Evolutionary conservation across 352 stramenopile genomes (phyloP).

Genomic region (Blastocystis sp.): DNA sequence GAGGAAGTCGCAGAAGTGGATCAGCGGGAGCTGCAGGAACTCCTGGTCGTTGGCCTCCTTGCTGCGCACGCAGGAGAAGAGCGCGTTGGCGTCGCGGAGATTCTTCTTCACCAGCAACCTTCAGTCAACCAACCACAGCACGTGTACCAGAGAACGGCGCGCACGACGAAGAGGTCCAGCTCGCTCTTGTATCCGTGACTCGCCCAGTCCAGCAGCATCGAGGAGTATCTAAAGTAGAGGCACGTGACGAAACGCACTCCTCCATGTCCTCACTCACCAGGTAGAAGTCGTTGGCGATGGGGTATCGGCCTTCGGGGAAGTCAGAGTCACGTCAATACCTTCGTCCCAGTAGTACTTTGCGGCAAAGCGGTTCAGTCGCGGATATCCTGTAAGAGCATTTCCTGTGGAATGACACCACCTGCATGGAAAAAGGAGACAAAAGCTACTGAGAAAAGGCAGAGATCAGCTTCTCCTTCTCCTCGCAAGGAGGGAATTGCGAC

Average conservation of each 20-base stretch:
- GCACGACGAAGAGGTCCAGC: conserved; percentile 74
- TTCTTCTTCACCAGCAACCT: conserved; percentile 77
- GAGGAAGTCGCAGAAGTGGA: conserved; percentile 77
- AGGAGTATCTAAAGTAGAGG: conserved; percentile 66
- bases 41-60: conserved; percentile 68
- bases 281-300: conserved; percentile 74
- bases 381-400: conserved; percentile 74
- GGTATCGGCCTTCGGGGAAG: conserved; percentile 69
- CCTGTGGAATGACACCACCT: conserved; percentile 73
- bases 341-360: conserved; percentile 33
- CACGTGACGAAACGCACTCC: conserved; percentile 63
- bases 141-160: conserved; percentile 74
- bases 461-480: background rate
- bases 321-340: conserved; percentile 68
- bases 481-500: background rate
- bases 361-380: conserved; percentile 68
- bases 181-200: conserved; percentile 74
- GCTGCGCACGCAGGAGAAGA: conserved; percentile 72
- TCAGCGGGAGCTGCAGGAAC: conserved; percentile 72
- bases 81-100: conserved; percentile 75
- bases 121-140: background rate
- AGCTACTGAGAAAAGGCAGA: background rate
- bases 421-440: background rate
- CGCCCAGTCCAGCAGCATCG: conserved; percentile 74
- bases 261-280: conserved; percentile 73